Conservation (phyloP, 768 basidiomycete species). For the Tulasnella sp. region DNA sequence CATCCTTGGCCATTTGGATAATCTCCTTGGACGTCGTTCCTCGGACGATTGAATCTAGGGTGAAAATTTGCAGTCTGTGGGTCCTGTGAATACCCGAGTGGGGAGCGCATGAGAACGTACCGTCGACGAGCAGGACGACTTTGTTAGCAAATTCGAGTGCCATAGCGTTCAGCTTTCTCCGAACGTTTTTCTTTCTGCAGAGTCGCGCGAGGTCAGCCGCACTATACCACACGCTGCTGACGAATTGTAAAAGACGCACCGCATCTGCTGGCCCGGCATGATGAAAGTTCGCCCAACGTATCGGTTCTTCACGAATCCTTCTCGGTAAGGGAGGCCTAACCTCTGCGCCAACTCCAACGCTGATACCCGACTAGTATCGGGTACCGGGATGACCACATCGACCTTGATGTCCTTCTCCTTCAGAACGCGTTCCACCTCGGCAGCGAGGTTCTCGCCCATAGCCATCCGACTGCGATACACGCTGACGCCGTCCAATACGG, state of each 20-base stretch:
- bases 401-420: slow-evolving; percentile 57
- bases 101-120: slow-evolving; percentile 37
- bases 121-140: slow-evolving; percentile 92
- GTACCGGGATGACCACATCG: slow-evolving; percentile 97
- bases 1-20: slow-evolving; percentile 98
- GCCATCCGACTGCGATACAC: slow-evolving; percentile 98
- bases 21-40: slow-evolving; percentile 99
- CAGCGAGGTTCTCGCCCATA: slow-evolving; percentile 94
- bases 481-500: slow-evolving; percentile 92
- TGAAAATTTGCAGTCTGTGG: not conserved
- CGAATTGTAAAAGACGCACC: slow-evolving; percentile 37
- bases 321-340: slow-evolving; percentile 82
- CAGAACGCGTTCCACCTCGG: slow-evolving; percentile 71
- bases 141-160: slow-evolving; percentile 89
- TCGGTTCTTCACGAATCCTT: slow-evolving; percentile 97
- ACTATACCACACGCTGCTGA: not conserved
- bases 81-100: not conserved
- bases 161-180: slow-evolving; percentile 96
- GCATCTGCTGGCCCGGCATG: slow-evolving; percentile 97
- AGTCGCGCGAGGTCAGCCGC: not conserved
- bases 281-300: slow-evolving; percentile 98
- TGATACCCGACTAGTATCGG: slow-evolving; percentile 93
- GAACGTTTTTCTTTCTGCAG: slow-evolving; percentile 79
- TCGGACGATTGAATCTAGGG: slow-evolving; percentile 89
- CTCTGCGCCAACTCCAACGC: slow-evolving; percentile 92